Evolutionary conservation across 2,329 filamentous ascomycete genomes (phyloP).

Genomic region (Septoria linicola): DNA sequence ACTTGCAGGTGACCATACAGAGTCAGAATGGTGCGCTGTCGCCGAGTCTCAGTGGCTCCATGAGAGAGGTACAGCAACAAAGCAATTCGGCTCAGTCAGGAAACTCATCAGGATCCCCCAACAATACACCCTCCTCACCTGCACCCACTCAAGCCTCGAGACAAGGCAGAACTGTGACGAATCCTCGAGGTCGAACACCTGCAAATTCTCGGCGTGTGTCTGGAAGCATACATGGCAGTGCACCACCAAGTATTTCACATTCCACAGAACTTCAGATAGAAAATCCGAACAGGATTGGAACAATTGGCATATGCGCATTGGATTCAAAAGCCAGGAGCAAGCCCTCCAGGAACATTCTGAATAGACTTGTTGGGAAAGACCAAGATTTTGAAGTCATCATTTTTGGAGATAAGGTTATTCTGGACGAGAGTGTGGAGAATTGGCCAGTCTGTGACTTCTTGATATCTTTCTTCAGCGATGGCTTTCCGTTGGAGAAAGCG

Average conservation of each 20-base stretch:
- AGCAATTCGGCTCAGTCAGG: conserved; percentile 56
- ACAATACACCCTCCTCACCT: conserved; percentile 63
- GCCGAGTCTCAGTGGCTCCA: conserved; percentile 32
- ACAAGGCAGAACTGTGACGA: conserved; percentile 27
- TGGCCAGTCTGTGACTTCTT: conserved; percentile 96
- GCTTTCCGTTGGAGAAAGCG: conserved; percentile 93
- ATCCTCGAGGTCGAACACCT: conserved; percentile 44
- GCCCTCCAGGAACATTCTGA: conserved; percentile 93
- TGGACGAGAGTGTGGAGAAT: conserved; percentile 94
- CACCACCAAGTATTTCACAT: conserved; percentile 76
- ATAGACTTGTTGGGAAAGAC: conserved; percentile 84
- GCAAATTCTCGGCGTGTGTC: conserved; percentile 72
- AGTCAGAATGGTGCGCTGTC: conserved; percentile 47
- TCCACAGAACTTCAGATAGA: conserved; percentile 65
- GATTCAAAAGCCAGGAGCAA: conserved; percentile 97
- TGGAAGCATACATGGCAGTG: conserved; percentile 40
- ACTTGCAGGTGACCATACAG: conserved; percentile 46
- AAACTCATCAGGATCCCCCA: conserved; percentile 77
- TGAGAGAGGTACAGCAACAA: conserved; percentile 38
- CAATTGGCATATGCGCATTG: conserved; percentile 90
- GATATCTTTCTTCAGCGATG: conserved; percentile 97
- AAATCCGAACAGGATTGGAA: conserved; percentile 56
- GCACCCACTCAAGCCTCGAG: conserved; percentile 20
- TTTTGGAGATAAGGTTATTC: conserved; percentile 97
- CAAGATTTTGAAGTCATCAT: conserved; percentile 95